Conservation (phyloP, 2,329 filamentous ascomycete genomes). For the Claviceps humidiphila region DNA sequence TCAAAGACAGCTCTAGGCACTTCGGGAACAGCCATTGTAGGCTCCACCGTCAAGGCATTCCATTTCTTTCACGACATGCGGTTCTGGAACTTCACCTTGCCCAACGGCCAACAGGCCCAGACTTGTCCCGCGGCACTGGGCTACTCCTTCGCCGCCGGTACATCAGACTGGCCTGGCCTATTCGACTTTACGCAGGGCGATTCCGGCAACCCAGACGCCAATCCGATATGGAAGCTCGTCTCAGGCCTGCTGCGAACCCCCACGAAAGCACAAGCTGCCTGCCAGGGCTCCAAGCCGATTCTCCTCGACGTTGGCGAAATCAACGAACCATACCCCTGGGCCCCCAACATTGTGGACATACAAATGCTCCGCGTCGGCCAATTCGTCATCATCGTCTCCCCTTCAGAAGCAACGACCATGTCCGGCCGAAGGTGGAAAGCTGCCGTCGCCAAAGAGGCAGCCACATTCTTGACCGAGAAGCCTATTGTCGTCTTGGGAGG, state of each 20-base stretch:
- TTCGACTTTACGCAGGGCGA: constrained; percentile 92
- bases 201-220: constrained; percentile 51
- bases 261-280: constrained; percentile 53
- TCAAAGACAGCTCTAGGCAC: constrained; percentile 26
- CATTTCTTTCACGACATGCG: constrained; percentile 79
- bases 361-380: constrained; percentile 77
- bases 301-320: constrained; percentile 79
- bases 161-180: constrained; percentile 76
- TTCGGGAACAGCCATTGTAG: constrained; percentile 38
- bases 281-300: constrained; percentile 73
- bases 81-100: constrained; percentile 57
- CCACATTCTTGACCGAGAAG: constrained; percentile 32
- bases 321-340: constrained; percentile 69
- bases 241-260: constrained; percentile 60
- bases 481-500: constrained; percentile 76
- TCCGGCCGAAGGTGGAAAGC: constrained; percentile 74
- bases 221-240: constrained; percentile 69
- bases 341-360: constrained; percentile 81
- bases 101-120: constrained; percentile 54
- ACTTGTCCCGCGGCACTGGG: constrained; percentile 84
- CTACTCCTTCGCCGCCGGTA: constrained; percentile 87
- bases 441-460: constrained; percentile 44
- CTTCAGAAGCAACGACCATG: constrained; percentile 89
- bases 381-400: constrained; percentile 68
- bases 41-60: constrained; percentile 61